Base-by-base conservation (phyloP, 2,329 filamentous ascomycete genomes). In the Claviceps sorghi region DNA sequence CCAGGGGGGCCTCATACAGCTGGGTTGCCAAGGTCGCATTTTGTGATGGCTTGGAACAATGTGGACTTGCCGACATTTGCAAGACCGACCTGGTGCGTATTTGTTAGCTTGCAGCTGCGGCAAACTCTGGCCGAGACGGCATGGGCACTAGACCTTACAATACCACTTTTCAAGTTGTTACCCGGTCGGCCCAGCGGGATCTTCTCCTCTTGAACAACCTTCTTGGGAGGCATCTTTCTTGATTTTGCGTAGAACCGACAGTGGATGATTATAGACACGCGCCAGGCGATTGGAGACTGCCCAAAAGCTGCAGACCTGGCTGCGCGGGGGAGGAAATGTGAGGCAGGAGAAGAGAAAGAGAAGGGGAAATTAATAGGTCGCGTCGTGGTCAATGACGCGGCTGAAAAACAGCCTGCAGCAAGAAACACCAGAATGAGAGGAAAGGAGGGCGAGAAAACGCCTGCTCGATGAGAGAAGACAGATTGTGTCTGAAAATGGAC, bases 1-100 rank as follows among this genome's bases (percentile, higher is more conserved):
- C 61, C 43, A 53, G 60, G 60, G 49, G 60, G 61, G 62, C 59
- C 62, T 78, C 82, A 71, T 78, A 88, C 84, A 76, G 93, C 93
- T 64, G 94, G 94, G 76, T 97, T 98, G 74, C 94, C 93, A 65
- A 98, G 84, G 59, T 83, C 82, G 72, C 86, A 95, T 78, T 96
- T 97, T 68, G 93, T 98, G 73, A 98, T 96, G 67, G 93, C 89
- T 78, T 98, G 94, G 82, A 98, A 98, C 64, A 98, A 83, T 36
- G 94, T 98, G 60, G 93, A 98, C 77, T 98, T 98, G 72, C 93
- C 93, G 63, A 98, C 94, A 72, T 98, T 98, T 71, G 93, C 93
- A 65, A 98, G 83, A 74, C 93, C 93, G 72, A 98, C 89, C 89
- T 95, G 65, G 49, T 52, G 29, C n/a, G n/a, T 17, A 1, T 26